Base-by-base conservation (phyloP, 768 basidiomycete species). In the Amyloporia xantha region DNA sequence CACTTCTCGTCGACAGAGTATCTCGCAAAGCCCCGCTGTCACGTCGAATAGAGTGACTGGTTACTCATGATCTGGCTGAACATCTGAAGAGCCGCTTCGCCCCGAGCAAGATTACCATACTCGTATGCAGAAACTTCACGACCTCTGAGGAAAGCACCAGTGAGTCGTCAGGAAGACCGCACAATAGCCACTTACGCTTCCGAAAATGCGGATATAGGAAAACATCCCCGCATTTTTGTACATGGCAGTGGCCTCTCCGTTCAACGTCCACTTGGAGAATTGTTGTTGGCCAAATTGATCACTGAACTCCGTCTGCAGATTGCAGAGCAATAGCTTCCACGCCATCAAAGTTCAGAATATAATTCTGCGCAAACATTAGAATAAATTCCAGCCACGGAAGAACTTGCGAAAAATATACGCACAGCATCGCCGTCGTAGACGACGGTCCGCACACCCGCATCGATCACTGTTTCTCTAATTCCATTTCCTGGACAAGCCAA, bases 401-500 rank as follows among this genome's bases (percentile, higher is more conserved):
- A n/a, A n/a, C n/a, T n/a, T n/a, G n/a, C n/a, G n/a, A n/a, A n/a
- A 15, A 48, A 35, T 17, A 25, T 11, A 60, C 73, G 48, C 54
- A 77, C 76, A 24, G 77, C 80, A 57, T 81, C 79, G 21, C 80
- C 80, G 48, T 74, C 76, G 52, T 70, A 81, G n/a, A 81, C 58
- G 37, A 78, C 57, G 15, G 75, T 77, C 46, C 75, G 56, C 38
- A 77, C 77, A 11, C 81, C 80, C 44, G 78, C 70, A 50, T 81
- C 71, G 55, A 84, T 79, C 12, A 82, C 78, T 4, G 61, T 70
- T 61, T 82, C 79, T 19, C n/a, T n/a, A n/a, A n/a, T n/a, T n/a
- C n/a, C n/a, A n/a, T n/a, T n/a, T n/a, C n/a, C n/a, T n/a, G n/a
- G n/a, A n/a, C n/a, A n/a, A n/a, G n/a, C n/a, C n/a, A n/a, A n/a